Conservation (phyloP, 106 monocot genomes). For the Dendrobium chrysotoxum region DNA sequence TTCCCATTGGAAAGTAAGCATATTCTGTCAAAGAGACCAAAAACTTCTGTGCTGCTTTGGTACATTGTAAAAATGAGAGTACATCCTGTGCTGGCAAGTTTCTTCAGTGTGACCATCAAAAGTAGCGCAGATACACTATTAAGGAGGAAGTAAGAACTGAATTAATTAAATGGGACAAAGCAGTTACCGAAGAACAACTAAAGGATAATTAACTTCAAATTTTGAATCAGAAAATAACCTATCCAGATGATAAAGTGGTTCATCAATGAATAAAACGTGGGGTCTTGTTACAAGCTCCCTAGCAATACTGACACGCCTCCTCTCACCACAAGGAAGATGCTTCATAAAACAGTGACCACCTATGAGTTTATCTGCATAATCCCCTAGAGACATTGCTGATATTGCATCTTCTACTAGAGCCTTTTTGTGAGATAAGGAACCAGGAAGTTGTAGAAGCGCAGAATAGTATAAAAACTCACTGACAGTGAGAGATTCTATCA, state of each 20-base stretch:
- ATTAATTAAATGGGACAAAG: not conserved
- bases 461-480: conserved; percentile 84
- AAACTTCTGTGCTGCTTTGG: conserved; percentile 99
- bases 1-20: conserved; percentile 99
- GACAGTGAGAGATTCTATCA: conserved; percentile 90
- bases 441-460: conserved; percentile 85
- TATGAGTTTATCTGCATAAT: conserved; percentile 75
- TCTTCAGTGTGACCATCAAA: conserved; percentile 95
- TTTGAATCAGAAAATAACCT: conserved; percentile 34
- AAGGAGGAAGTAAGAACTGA: conserved; percentile 10
- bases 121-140: conserved; percentile 92
- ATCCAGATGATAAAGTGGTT: conserved; percentile 97
- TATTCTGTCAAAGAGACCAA: conserved; percentile 98
- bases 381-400: conserved; percentile 84
- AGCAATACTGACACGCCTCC: conserved; percentile 87
- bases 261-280: conserved; percentile 84
- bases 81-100: conserved; percentile 94
- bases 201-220: not conserved
- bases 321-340: conserved; percentile 73
- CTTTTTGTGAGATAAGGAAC: conserved; percentile 74
- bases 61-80: conserved; percentile 97
- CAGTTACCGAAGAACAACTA: not conserved
- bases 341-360: conserved; percentile 83
- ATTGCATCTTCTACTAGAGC: conserved; percentile 82
- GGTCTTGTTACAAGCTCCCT: conserved; percentile 92